Evolutionary conservation across 345 rosid species (phyloP).

Genomic region (Salix brachista): DNA sequence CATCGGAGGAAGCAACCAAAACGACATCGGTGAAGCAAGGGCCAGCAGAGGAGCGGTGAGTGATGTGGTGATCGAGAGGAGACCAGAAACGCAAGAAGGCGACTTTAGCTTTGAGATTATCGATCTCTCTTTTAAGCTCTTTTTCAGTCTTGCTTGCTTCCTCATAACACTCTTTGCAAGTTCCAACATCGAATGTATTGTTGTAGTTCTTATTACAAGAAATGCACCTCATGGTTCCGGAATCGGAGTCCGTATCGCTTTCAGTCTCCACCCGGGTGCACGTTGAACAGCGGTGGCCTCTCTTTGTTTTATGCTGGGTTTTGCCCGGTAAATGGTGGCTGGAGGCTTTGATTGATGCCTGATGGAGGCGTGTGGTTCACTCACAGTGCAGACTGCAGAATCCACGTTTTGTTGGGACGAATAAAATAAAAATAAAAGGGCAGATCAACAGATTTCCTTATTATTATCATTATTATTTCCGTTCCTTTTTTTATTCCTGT

Average conservation of each 20-base stretch:
- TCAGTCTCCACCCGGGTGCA: constrained; percentile 13
- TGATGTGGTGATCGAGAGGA: constrained; percentile 37
- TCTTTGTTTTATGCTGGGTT: background rate
- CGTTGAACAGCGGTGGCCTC: background rate
- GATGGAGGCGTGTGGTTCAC: background rate
- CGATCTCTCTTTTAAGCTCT: constrained; percentile 67
- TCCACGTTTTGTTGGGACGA: background rate
- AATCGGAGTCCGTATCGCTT: constrained; percentile 19
- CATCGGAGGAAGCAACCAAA: constrained; percentile 51
- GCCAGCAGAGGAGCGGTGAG: constrained; percentile 8
- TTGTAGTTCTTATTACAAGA: constrained; percentile 62
- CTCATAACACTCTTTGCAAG: constrained; percentile 61
- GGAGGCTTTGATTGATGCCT: background rate
- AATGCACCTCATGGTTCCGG: constrained; percentile 44
- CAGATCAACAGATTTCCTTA: too few species aligned
- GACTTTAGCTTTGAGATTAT: constrained; percentile 62
- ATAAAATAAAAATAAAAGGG: background rate
- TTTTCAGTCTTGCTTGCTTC: constrained; percentile 57
- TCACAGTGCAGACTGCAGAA: background rate
- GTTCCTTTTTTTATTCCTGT: background rate
- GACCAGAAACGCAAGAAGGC: constrained; percentile 54
- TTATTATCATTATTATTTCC: background rate
- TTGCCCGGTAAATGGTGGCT: background rate
- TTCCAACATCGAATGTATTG: constrained; percentile 43
- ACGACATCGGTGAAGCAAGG: constrained; percentile 54